Evolutionary conservation across 2,329 filamentous ascomycete species (phyloP), one percentile per base, ranked within the genome.

Genomic region (Aspergillus terreus): DNA sequence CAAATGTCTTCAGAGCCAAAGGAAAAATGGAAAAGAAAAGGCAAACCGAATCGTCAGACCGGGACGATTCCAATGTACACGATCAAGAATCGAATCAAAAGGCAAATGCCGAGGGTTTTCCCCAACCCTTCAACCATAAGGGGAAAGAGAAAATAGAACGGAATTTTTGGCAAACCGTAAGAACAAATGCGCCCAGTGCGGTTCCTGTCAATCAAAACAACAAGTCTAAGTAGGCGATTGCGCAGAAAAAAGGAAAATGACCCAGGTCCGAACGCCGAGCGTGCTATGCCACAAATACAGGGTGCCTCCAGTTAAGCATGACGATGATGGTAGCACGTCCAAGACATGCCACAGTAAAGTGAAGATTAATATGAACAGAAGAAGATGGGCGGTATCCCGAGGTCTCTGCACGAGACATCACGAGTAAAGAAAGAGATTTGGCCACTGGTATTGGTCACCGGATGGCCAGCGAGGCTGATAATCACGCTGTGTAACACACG

Each of bases 121-220:
- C 46, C 35, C 35, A 15, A 25, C 57, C 57, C 60, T n/a, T 38
- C 14, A 38, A n/a, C 12, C 15, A 17, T 15, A 19, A 42, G 19
- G 19, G 15, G 17, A 23, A 47, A 36, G 27, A 46, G 25, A 46
- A 46, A 32, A 36, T 45, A 36, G 23, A 40, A 38, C 35, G 15
- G 35, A 17, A 59, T 58, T 61, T 65, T 59, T 60, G 62, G 59
- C 57, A 61, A 62, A 61, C 63, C 58, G 58, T 63, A 58, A 67
- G 63, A 60, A 62, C 62, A 69, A 63, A 68, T 67, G 62, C 62
- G 61, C 66, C 59, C 63, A 56, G 63, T 57, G 59, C 58, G 59
- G 57, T 61, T 64, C 59, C 61, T 63, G 63, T 60, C 59, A 62
- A 62, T 63, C 60, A 64, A 61, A 63, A 62, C 63, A 60, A 68